Evolutionary conservation across 139 green algal genomes (phyloP).

Genomic region (Pleodorina starrii): DNA sequence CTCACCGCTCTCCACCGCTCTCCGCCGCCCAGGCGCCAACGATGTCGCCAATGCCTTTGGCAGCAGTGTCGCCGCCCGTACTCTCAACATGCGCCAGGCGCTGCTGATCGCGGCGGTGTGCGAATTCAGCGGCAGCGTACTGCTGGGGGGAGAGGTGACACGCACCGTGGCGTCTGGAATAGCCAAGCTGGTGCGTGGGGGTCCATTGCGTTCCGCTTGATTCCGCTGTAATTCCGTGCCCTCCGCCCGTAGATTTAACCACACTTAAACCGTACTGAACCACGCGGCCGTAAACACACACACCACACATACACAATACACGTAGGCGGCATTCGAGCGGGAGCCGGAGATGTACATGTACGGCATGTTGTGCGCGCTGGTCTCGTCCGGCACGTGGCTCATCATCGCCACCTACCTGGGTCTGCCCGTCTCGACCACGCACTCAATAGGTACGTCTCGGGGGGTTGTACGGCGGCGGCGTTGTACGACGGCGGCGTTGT

Average conservation of each 20-base stretch:
- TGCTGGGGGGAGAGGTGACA: constrained; percentile 57
- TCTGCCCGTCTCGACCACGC: constrained; percentile 79
- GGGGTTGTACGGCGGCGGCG: too few relatives aligned
- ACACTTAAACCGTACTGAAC: too few relatives aligned
- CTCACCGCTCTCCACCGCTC: neutral
- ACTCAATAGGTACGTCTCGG: constrained; percentile 65
- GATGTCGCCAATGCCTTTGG: constrained; percentile 52
- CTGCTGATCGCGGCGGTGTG: constrained; percentile 49
- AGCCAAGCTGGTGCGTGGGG: constrained; percentile 36
- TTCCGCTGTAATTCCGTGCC: too few relatives aligned
- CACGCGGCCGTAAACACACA: too few relatives aligned
- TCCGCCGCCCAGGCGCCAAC: constrained; percentile 34
- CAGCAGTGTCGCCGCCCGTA: constrained; percentile 64
- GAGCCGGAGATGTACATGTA: constrained; percentile 36
- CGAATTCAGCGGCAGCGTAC: constrained; percentile 59
- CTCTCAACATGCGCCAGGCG: constrained; percentile 61
- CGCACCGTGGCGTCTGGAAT: constrained; percentile 51
- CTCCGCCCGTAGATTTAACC: too few relatives aligned
- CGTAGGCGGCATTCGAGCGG: neutral
- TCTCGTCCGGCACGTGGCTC: constrained; percentile 58
- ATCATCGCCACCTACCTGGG: constrained; percentile 72
- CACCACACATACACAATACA: too few relatives aligned
- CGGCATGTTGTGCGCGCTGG: constrained; percentile 61
- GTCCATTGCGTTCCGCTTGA: too few relatives aligned
- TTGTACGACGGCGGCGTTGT: too few relatives aligned